phyloP scores from a whole-genome alignment of 1,284 basidiomycete species.

The Mycosarcoma maydis region DNA sequence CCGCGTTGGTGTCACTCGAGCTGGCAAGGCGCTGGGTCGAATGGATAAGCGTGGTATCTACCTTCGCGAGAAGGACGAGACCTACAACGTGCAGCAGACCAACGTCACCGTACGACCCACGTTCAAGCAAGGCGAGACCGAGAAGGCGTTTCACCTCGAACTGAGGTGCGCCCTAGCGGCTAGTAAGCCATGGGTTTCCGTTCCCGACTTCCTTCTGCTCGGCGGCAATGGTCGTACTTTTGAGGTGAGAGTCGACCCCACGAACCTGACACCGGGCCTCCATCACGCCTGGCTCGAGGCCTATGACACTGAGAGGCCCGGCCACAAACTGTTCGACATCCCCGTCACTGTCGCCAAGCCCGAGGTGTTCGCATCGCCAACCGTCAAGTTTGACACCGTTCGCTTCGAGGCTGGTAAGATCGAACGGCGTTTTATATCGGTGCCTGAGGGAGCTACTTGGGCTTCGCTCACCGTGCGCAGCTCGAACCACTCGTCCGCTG shows the following conservation, averaged over 20 bases:
- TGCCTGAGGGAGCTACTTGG: slow-evolving; percentile 67
- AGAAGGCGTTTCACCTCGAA: slow-evolving; percentile 63
- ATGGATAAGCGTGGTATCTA: slow-evolving; percentile 65
- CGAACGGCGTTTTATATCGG: slow-evolving; percentile 62
- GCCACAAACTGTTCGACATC: slow-evolving; percentile 63
- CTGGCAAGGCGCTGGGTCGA: slow-evolving; percentile 58
- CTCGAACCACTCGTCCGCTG: slow-evolving; percentile 52
- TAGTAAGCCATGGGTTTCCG: slow-evolving; percentile 61
- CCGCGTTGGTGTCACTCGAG: slow-evolving; percentile 59
- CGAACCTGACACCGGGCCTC: slow-evolving; percentile 60
- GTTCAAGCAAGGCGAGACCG: slow-evolving; percentile 61
- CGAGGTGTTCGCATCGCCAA: slow-evolving; percentile 48
- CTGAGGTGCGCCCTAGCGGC: slow-evolving; percentile 56
- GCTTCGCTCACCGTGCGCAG: slow-evolving; percentile 64
- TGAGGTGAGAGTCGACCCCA: slow-evolving; percentile 66
- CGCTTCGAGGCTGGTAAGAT: slow-evolving; percentile 61
- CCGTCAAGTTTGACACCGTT: slow-evolving; percentile 47
- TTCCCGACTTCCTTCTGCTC: slow-evolving; percentile 62
- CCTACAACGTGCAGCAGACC: slow-evolving; percentile 58
- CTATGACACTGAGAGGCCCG: slow-evolving; percentile 59
- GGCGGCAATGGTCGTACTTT: slow-evolving; percentile 66
- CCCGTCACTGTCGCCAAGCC: slow-evolving; percentile 67
- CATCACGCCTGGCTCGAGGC: slow-evolving; percentile 63
- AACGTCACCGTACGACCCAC: slow-evolving; percentile 61
- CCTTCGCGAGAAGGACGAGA: slow-evolving; percentile 63